These are phyloP conservation scores for Sphagnurus paluster DNA, from an alignment of 1,284 basidiomycete genomes.

Conservation along the genomic window DNA sequence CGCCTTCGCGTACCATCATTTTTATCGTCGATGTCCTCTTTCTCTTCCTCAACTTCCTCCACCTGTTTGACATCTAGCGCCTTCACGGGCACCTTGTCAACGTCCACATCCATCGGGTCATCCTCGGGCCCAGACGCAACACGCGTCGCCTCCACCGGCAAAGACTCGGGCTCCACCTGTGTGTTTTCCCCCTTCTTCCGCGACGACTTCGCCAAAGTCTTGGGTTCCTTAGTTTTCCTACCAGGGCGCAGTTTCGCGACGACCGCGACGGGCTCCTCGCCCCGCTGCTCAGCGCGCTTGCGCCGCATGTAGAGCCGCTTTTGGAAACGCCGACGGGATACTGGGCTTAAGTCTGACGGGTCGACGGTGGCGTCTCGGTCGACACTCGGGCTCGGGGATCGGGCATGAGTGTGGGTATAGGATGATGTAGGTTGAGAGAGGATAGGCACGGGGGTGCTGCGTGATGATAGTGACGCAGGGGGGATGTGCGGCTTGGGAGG, in stretches of 20 bases:
- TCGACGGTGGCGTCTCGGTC: constrained; percentile 13
- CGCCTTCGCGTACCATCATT: constrained; percentile 4
- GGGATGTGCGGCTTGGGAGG: constrained; percentile 4
- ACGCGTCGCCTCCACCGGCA: too few species aligned
- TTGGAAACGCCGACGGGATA: constrained; percentile 51
- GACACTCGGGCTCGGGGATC: constrained; percentile 11
- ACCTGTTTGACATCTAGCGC: background rate
- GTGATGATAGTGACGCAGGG: constrained; percentile 7
- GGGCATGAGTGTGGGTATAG: too few species aligned
- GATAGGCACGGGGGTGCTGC: constrained; percentile 8
- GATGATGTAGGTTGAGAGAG: constrained; percentile 9
- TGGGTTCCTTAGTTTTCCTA: constrained; percentile 31
- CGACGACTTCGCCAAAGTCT: constrained; percentile 28
- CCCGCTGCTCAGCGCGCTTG: constrained; percentile 54
- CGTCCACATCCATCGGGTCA: constrained; percentile 17
- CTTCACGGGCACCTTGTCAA: background rate
- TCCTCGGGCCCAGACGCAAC: constrained; percentile 16
- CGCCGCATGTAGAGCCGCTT: constrained; percentile 75
- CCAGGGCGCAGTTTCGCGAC: constrained; percentile 46
- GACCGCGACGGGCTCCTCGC: constrained; percentile 33
- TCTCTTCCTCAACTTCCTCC: background rate
- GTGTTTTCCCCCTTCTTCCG: constrained; percentile 31
- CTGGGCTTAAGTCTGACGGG: constrained; percentile 42
- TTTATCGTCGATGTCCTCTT: constrained; percentile 5
- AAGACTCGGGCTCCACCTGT: constrained; percentile 13